phyloP scores from a whole-genome alignment of 2,329 filamentous ascomycete genomes.

The Hypoxylon sp. region DNA sequence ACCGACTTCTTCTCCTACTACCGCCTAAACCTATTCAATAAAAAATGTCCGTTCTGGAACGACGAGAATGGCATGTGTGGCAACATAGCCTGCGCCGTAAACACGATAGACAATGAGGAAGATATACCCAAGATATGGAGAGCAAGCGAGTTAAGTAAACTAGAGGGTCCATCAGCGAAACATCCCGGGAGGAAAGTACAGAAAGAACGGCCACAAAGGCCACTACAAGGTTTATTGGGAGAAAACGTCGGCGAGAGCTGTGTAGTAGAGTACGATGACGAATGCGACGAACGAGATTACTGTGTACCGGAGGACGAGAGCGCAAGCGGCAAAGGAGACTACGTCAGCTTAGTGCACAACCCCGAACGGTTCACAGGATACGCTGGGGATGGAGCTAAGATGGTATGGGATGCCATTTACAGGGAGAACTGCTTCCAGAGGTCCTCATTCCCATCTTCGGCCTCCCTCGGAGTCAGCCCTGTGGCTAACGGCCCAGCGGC shows the following conservation, averaged over 20 bases:
- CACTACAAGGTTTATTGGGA: constrained; percentile 85
- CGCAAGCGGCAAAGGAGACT: constrained; percentile 88
- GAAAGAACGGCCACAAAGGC: constrained; percentile 77
- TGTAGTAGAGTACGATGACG: constrained; percentile 96
- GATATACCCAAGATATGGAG: constrained; percentile 95
- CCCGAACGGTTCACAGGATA: constrained; percentile 97
- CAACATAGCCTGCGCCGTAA: constrained; percentile 96
- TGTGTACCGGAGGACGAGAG: constrained; percentile 97
- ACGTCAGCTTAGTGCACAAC: constrained; percentile 93
- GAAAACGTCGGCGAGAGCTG: constrained; percentile 94
- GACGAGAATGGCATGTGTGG: constrained; percentile 95
- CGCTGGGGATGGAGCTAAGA: constrained; percentile 83
- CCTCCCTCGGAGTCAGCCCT: constrained; percentile 65
- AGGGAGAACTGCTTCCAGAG: constrained; percentile 94
- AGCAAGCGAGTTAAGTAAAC: constrained; percentile 89
- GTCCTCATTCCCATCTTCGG: constrained; percentile 73
- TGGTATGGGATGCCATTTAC: constrained; percentile 98
- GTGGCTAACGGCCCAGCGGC: constrained; percentile 66
- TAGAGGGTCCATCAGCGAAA: constrained; percentile 90
- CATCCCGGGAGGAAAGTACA: constrained; percentile 86
- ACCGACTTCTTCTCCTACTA: constrained; percentile 99
- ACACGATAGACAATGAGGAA: constrained; percentile 94
- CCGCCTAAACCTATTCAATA: constrained; percentile 93
- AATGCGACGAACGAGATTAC: constrained; percentile 96
- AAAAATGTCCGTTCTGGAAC: constrained; percentile 95